A percentile compares a stretch with the other conserved stretches of the same genome.
Evolutionary conservation across 768 basidiomycete genomes (phyloP).

Genomic region (Tylopilus rubrobrunneus): DNA sequence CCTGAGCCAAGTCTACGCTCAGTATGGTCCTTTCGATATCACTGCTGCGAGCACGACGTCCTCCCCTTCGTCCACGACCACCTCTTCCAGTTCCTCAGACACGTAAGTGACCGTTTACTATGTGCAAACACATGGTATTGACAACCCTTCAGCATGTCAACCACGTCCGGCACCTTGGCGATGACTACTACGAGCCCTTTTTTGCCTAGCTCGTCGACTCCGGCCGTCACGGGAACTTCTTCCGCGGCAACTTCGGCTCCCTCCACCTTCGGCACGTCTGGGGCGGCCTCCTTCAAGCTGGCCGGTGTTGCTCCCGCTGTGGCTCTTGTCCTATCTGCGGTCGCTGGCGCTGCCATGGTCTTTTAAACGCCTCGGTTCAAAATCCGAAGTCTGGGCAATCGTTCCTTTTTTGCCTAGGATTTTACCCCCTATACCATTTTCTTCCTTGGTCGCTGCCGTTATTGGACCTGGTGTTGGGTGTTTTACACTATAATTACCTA

Average conservation of each 20-base stretch:
- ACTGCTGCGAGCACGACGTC: slow-evolving; percentile 20
- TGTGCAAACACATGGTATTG: not conserved
- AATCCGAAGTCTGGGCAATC: not conserved
- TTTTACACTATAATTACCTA: slow-evolving; percentile 13
- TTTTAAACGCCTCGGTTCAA: slow-evolving; percentile 33
- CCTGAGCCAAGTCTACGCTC: slow-evolving; percentile 41
- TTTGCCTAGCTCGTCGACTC: not conserved
- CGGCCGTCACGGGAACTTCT: not conserved
- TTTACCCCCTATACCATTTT: slow-evolving; percentile 17
- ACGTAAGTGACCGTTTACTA: slow-evolving; percentile 4
- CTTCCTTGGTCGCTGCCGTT: slow-evolving; percentile 5
- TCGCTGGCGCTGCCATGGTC: slow-evolving; percentile 46
- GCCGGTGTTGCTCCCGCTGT: slow-evolving; percentile 32
- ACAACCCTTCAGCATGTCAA: slow-evolving; percentile 2
- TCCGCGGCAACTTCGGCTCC: slow-evolving; percentile 22
- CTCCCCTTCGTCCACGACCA: not conserved
- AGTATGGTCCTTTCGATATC: slow-evolving; percentile 42
- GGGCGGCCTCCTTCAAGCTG: slow-evolving; percentile 32
- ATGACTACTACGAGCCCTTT: slow-evolving; percentile 7
- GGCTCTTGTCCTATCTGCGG: slow-evolving; percentile 39
- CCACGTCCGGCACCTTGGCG: slow-evolving; percentile 1
- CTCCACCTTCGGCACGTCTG: slow-evolving; percentile 16
- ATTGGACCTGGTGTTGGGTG: slow-evolving; percentile 6
- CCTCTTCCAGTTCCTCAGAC: not conserved
- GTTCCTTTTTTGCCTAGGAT: not conserved